These are phyloP conservation scores for Scenedesmus sp. DNA, from an alignment of 163 green algal genomes.

Conservation along the genomic window DNA sequence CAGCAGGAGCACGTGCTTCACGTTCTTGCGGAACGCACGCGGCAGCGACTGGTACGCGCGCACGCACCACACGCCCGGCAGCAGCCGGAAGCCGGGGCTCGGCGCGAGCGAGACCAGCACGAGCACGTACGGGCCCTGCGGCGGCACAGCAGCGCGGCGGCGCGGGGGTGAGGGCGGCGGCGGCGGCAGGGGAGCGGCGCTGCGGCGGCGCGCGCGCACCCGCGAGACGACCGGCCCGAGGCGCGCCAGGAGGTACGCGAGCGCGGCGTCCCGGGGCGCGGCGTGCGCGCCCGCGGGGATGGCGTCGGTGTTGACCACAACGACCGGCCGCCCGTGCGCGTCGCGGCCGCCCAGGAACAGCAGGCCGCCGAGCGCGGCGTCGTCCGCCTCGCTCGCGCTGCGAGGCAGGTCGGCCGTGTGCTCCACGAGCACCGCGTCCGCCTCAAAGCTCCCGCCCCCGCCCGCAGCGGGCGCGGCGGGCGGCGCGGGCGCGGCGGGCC, in stretches of 20 bases:
- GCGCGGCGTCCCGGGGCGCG: conserved; percentile 46
- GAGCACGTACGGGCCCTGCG: conserved; percentile 78
- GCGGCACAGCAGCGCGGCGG: background rate
- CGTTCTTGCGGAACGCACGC: conserved; percentile 84
- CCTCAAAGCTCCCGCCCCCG: conserved; percentile 7
- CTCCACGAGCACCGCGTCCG: too few species aligned
- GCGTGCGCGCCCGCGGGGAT: conserved; percentile 59
- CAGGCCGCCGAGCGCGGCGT: conserved; percentile 49
- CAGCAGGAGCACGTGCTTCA: conserved; percentile 83
- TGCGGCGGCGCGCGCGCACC: conserved; percentile 39
- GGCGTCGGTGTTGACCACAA: conserved; percentile 77
- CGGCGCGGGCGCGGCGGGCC: background rate
- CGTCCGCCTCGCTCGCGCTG: background rate
- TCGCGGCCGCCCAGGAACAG: conserved; percentile 79
- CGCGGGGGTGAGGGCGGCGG: background rate
- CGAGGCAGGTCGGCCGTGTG: too few species aligned
- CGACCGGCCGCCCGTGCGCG: conserved; percentile 73
- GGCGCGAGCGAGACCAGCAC: conserved; percentile 60
- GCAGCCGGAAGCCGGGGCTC: conserved; percentile 12
- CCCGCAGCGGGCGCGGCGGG: background rate
- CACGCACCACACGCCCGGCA: conserved; percentile 79
- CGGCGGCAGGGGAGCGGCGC: background rate
- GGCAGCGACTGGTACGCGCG: conserved; percentile 75
- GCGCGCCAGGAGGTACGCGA: conserved; percentile 59
- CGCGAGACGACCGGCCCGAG: conserved; percentile 73